Evolutionary conservation across 768 basidiomycete species (phyloP), one percentile per base, ranked within the genome.

Genomic region (Leucosporidium scottii): DNA sequence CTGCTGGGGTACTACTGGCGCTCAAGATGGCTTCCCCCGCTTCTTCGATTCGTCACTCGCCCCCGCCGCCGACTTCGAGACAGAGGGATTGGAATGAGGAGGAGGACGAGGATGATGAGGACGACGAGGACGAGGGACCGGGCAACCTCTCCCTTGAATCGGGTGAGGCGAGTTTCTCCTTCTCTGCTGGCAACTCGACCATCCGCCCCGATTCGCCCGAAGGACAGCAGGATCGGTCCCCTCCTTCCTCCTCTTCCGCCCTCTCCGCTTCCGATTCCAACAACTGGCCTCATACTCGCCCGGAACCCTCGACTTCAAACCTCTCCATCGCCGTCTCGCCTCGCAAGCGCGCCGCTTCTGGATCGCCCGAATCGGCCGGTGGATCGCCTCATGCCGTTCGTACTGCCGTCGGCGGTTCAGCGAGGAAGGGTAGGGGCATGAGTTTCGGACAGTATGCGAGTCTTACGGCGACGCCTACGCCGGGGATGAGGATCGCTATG

Each of bases 401-500:
- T 2, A 44, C 39, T 6, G 15, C 39, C 2, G 8, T 3, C 13
- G 39, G 39, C 39, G 34, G 6, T 36, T 44, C 39, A 17, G 39
- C 39, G 39, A 6, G 39, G 18, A 36, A 54, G 15, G 55, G 21
- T n/a, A 57, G 23, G 5, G 23, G 53, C 7, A 39, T 62, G 57
- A 57, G 10, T 10, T 44, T 44, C 39, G 39, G 8, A 3, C 25
- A 23, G 28, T 47, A 59, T 53, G 60, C 39, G 23, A 58, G 62
- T 30, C 17, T 64, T 4, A 59, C 61, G 15, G 67, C 67, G 51
- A 68, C 67, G n/a, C 62, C 62, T 28, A 68, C 67, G 51, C 67
- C 67, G n/a, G 63, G 62, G 18, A 59, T 59, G 67, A 31, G 39
- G 28, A 53, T 48, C n/a, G 49, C 25, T 53, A 60, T 68, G 44